Percentiles rank a stretch among this genome's conserved stretches.
Conservation (phyloP, 2,329 filamentous ascomycete species). For the Epichloe gansuensis region DNA sequence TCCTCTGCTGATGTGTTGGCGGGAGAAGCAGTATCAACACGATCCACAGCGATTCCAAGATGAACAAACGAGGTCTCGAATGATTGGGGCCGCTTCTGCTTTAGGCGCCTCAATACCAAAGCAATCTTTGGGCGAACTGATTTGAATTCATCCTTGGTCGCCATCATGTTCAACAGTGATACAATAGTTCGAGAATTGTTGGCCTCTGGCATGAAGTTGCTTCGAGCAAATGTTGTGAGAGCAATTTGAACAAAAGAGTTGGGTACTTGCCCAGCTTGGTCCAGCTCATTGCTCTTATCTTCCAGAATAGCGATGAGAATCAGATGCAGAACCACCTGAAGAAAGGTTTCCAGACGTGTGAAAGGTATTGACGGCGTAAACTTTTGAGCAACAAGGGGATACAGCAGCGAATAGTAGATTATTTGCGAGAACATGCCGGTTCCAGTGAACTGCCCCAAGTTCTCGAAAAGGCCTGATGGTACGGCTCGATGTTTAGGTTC, state of each 20-base stretch:
- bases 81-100: constrained; percentile 62
- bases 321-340: constrained; percentile 84
- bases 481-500: constrained; percentile 76
- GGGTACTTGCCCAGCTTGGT: constrained; percentile 30
- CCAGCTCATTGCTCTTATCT: constrained; percentile 50
- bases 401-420: constrained; percentile 77
- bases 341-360: constrained; percentile 78
- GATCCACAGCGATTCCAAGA: constrained; percentile 58
- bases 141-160: constrained; percentile 61
- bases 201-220: constrained; percentile 45
- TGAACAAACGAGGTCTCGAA: constrained; percentile 56
- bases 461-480: constrained; percentile 60
- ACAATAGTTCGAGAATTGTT: constrained; percentile 49
- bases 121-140: constrained; percentile 74
- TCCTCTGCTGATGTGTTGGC: constrained; percentile 54
- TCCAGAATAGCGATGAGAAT: constrained; percentile 76
- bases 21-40: constrained; percentile 73
- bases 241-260: constrained; percentile 63
- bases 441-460: constrained; percentile 66
- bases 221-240: constrained; percentile 49
- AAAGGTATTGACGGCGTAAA: constrained; percentile 62
- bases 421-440: constrained; percentile 82
- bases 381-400: constrained; percentile 56
- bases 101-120: constrained; percentile 72
- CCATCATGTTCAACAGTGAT: constrained; percentile 48